Conservation (phyloP, 257 asterid species). For the Orobanche coerulescens region DNA sequence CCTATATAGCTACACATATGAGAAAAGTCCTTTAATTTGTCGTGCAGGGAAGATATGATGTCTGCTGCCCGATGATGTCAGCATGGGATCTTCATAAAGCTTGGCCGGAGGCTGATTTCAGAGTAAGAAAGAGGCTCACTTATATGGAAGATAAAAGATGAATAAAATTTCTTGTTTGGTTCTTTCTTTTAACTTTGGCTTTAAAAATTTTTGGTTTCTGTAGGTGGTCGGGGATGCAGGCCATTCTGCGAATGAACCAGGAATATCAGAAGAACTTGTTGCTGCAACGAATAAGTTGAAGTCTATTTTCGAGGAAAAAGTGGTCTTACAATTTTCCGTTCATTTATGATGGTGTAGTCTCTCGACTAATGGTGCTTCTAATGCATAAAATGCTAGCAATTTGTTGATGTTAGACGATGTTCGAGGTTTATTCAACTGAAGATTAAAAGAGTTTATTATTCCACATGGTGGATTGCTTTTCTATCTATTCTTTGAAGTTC, state of each 20-base stretch:
- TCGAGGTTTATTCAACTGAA: background rate
- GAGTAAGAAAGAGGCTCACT: constrained; percentile 41
- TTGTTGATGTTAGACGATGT: background rate
- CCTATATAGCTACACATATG: background rate
- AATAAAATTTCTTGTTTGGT: background rate
- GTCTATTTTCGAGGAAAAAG: constrained; percentile 24
- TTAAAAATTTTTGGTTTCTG: background rate
- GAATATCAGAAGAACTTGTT: constrained; percentile 74
- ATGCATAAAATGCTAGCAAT: background rate
- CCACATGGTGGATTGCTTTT: background rate
- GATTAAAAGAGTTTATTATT: too few species aligned
- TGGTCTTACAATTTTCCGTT: background rate
- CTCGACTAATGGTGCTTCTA: background rate
- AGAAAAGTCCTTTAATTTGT: background rate
- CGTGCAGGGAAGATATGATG: constrained; percentile 90
- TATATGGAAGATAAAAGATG: too few species aligned
- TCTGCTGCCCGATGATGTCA: constrained; percentile 91
- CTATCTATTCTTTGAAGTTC: background rate
- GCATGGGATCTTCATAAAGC: constrained; percentile 99
- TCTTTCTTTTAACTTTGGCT: too few species aligned
- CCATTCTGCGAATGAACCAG: constrained; percentile 89
- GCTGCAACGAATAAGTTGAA: constrained; percentile 82
- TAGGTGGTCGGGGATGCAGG: constrained; percentile 88
- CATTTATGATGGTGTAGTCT: too few species aligned
- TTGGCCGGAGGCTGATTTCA: constrained; percentile 93